Base-by-base conservation (phyloP, 176 grass and related monocot species). In the Luzula sylvatica region DNA sequence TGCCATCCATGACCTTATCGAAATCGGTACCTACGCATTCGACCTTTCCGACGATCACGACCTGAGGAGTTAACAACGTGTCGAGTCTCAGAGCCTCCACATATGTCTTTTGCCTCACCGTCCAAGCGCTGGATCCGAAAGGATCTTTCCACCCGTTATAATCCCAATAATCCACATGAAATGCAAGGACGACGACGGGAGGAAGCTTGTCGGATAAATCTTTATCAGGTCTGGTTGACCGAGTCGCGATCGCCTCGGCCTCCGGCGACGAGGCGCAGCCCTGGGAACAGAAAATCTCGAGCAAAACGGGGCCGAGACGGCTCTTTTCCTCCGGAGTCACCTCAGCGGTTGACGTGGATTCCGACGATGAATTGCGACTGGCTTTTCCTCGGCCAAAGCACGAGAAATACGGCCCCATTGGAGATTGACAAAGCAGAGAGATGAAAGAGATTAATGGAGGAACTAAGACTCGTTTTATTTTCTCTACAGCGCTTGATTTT, bases 101-200 rank as follows among this genome's bases (percentile, higher is more conserved):
- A 63, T 86, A 96, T 3, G 84, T 63, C 77, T 96, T 96, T 70
- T 96, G 90, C 32, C 90, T 78, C 50, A 89, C 84, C 4, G 90
- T 79, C 90, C 90, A 96, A 2, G 64, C 66, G 84, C 84, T 89
- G 43, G 74, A 69, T 13, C 72, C 90, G 69, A 96, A 89, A 1
- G 77, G 84, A 61, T 96, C 90, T 74, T 86, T 79, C 90, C 90
- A 96, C 13, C 84, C 84, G 24, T 72, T 45, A 67, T 96, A 79
- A 66, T 96, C 84, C 84, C 84, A 89, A 56, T 89, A 89, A 51
- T 96, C 90, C n/a, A 96, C 84, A 74, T 96, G 90, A 80, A 96
- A 89, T 7, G 58, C 80, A 40, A 96, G 71, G 58, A 82, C 81
- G 38, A 84, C 77, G 42, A 89, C 74, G 7, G 38, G 45, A 8